phyloP scores from a whole-genome alignment of 2,329 filamentous ascomycete species.

The Cytospora chrysosperma region DNA sequence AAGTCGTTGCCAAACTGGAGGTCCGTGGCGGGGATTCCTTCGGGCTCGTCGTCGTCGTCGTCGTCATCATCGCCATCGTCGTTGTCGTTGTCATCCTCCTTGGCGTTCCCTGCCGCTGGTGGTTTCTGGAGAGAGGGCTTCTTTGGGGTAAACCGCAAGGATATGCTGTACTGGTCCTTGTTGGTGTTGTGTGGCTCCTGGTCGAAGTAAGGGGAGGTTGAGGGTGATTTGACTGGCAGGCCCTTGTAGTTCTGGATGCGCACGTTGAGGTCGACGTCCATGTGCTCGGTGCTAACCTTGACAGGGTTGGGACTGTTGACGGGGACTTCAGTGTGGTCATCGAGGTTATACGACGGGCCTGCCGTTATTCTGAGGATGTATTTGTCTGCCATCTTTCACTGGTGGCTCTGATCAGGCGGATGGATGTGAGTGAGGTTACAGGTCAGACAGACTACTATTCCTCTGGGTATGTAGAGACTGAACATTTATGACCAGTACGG shows the following conservation, averaged over 20 bases:
- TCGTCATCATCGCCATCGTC: too few relatives aligned
- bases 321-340: conserved; percentile 69
- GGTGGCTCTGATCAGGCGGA: not conserved
- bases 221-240: conserved; percentile 68
- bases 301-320: conserved; percentile 70
- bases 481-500: too few relatives aligned
- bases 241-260: conserved; percentile 68
- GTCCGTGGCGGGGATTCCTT: conserved; percentile 65
- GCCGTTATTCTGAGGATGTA: conserved; percentile 82
- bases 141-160: conserved; percentile 76
- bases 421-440: not conserved
- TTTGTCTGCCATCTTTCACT: conserved; percentile 64
- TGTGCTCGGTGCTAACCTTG: conserved; percentile 60
- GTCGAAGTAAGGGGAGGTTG: conserved; percentile 75
- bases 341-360: conserved; percentile 70
- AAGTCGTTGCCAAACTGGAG: conserved; percentile 96
- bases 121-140: conserved; percentile 28
- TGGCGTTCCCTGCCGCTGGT: conserved; percentile 20
- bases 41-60: conserved; percentile 22
- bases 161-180: conserved; percentile 81
- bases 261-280: conserved; percentile 69
- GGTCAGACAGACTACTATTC: not conserved
- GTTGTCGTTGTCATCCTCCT: conserved; percentile 29
- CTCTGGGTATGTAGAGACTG: too few relatives aligned
- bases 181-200: conserved; percentile 63